phyloP scores from a whole-genome alignment of 169 alveolate species.

The Cryptosporidium tyzzeri region DNA sequence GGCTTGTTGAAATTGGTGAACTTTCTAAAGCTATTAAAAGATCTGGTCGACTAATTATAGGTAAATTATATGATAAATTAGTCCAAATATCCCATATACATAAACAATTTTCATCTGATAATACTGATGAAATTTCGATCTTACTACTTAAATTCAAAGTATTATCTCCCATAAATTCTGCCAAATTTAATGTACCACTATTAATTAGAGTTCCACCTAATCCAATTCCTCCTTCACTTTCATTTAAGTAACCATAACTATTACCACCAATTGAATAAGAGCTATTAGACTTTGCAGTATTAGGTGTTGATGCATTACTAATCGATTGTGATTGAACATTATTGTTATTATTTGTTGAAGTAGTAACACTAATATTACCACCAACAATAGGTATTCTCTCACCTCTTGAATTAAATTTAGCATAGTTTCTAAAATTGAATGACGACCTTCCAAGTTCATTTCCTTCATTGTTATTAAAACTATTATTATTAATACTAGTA shows the following conservation, averaged over 20 bases:
- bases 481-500: neutral
- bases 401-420: slow-evolving; percentile 1
- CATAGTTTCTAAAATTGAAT: neutral
- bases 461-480: neutral
- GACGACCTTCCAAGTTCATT: neutral
- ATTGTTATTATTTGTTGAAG: neutral
- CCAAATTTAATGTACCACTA: slow-evolving; percentile 50
- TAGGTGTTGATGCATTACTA: neutral
- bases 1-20: neutral
- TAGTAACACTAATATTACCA: neutral
- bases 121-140: neutral
- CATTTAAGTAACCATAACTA: neutral
- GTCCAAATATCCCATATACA: slow-evolving; percentile 74
- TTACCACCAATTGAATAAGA: neutral
- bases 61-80: neutral
- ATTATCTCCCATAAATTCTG: slow-evolving; percentile 74
- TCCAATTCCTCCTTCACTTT: neutral
- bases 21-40: slow-evolving; percentile 53
- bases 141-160: slow-evolving; percentile 15
- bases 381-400: slow-evolving; percentile 1
- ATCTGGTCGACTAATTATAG: slow-evolving; percentile 8
- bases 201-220: neutral
- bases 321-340: neutral
- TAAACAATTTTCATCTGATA: slow-evolving; percentile 48
- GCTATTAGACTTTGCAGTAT: neutral